Evolutionary conservation across 2,329 filamentous ascomycete species (phyloP), one percentile per base, ranked within the genome.

Genomic region (Epichloe sp.): DNA sequence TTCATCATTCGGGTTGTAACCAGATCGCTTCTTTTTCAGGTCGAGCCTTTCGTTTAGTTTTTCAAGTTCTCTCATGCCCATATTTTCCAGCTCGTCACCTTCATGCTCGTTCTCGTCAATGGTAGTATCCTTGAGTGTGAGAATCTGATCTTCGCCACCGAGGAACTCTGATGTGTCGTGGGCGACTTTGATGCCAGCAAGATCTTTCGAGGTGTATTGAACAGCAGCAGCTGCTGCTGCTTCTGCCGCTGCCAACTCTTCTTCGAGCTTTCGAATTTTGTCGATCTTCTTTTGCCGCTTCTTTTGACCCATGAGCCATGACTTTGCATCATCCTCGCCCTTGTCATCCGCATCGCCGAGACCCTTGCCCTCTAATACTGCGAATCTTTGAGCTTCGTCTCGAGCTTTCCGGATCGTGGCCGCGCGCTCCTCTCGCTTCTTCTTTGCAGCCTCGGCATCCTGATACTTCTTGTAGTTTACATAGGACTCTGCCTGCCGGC

Each of bases 241-340:
- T 64, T 90, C 85, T 4, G 85, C 83, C 54, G 88, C 87, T 10
- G 83, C 87, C 44, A 88, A 71, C 64, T 96, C 88, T 61, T 86
- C 81, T 54, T 88, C 86, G 49, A 74, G 62, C 62, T 81, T 81
- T 57, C 85, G 79, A 34, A 83, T 82, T 59, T 87, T 83, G 44
- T 84, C 85, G 40, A 97, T 90, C 69, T 90, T 87, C 76, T 89
- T 95, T 66, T 95, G 88, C 48, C 90, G 78, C 73, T 95, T 97
- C 76, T 95, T 97, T 66, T 91, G 85, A 53, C 84, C 84, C 59
- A 85, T 80, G 54, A 98, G 68, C 93, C 93, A 98, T 1, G 86
- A 76, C 64, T 86, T 86, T 14, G 91, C 87, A 65, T 95, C 88
- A 26, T 86, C 59, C 12, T 83, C 82, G 3, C 71, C 78, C 5